phyloP scores from a whole-genome alignment of 192 early-diverging fungal species.

The Anaeromyces robustus region DNA sequence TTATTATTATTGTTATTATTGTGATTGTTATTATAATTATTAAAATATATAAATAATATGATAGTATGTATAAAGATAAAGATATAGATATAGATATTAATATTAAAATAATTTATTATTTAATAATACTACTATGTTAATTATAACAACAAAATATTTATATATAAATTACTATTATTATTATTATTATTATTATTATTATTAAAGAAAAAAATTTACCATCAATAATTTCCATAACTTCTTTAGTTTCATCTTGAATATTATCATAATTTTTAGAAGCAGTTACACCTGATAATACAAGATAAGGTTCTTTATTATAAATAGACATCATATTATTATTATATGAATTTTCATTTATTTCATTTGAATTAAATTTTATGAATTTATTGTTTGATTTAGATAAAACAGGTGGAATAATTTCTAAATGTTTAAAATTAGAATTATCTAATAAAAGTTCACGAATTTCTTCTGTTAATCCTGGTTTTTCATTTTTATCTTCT shows the following conservation, averaged over 20 bases:
- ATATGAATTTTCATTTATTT: neutral
- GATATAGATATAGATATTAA: no score
- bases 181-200: neutral
- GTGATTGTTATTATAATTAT: no score
- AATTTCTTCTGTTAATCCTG: neutral
- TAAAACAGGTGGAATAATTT: neutral
- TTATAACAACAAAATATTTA: no score
- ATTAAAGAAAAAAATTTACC: neutral
- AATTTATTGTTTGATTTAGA: neutral
- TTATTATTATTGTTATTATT: neutral
- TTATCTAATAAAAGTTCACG: neutral
- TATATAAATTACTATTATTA: no score
- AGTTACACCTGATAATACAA: neutral
- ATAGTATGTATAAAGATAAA: no score
- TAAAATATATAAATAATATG: no score
- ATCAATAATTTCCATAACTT: neutral
- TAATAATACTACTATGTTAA: no score
- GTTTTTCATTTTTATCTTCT: conserved; percentile 36
- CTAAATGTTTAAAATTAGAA: neutral
- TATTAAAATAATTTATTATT: no score
- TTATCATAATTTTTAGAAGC: neutral
- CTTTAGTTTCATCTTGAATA: neutral
- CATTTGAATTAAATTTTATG: neutral
- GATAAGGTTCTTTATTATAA: neutral
- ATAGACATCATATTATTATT: neutral